These are phyloP conservation scores for Pugionium cornutum DNA, from an alignment of 345 rosid genomes.

Conservation along the genomic window DNA sequence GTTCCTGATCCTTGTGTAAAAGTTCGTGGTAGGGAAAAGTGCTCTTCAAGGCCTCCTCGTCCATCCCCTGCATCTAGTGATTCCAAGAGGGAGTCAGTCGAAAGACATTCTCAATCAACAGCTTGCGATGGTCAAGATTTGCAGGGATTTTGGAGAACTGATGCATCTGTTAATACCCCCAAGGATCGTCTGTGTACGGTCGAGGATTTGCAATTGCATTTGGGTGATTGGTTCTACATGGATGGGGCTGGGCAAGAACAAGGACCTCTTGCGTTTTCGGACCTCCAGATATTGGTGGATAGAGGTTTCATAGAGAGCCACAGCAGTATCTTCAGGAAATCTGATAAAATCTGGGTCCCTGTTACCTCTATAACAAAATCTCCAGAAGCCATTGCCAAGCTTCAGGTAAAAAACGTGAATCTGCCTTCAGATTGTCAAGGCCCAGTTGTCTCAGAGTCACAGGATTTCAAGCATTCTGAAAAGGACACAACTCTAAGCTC, in stretches of 20 bases:
- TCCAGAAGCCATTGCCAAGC: slow-evolving; percentile 47
- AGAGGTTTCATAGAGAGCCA: slow-evolving; percentile 62
- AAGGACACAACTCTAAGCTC: slow-evolving; percentile 39
- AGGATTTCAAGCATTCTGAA: slow-evolving; percentile 38
- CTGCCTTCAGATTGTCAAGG: slow-evolving; percentile 47
- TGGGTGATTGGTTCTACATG: slow-evolving; percentile 96
- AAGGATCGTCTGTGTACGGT: slow-evolving; percentile 65
- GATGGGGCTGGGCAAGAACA: slow-evolving; percentile 94
- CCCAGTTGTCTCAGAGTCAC: slow-evolving; percentile 38
- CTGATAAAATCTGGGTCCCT: slow-evolving; percentile 93
- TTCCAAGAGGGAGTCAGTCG: slow-evolving; percentile 56
- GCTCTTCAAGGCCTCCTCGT: slow-evolving; percentile 67
- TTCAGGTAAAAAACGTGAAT: slow-evolving; percentile 39
- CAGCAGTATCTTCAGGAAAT: slow-evolving; percentile 88
- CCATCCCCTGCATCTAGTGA: slow-evolving; percentile 63
- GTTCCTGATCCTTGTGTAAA: slow-evolving; percentile 72
- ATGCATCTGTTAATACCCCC: slow-evolving; percentile 51
- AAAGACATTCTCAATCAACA: slow-evolving; percentile 57
- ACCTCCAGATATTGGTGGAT: slow-evolving; percentile 71
- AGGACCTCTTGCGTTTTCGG: slow-evolving; percentile 77
- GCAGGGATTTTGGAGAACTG: slow-evolving; percentile 51
- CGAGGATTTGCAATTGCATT: slow-evolving; percentile 77
- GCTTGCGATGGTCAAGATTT: slow-evolving; percentile 48
- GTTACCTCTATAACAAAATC: slow-evolving; percentile 47
- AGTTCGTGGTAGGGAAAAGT: slow-evolving; percentile 71